Base-by-base conservation (phyloP, 345 rosid genomes). In the Erodium maritimum region DNA sequence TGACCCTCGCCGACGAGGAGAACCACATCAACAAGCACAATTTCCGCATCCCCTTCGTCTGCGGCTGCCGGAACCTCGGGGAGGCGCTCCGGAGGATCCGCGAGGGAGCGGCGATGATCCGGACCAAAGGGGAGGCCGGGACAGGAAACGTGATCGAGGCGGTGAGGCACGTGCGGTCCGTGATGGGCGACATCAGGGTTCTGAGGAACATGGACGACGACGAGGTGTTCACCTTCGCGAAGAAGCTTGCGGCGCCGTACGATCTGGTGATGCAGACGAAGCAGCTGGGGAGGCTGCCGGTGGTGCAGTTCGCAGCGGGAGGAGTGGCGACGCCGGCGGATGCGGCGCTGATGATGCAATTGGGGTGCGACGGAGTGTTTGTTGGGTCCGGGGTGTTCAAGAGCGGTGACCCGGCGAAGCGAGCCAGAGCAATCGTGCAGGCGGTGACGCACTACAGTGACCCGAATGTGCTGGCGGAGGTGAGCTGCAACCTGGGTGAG, bases 91-190 rank as follows among this genome's bases (percentile, higher is more conserved):
- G 93, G 21, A 56, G 93, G 64, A 77, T 85, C 57, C 84, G 88
- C 4, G 96, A 88, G 61, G 90, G 93, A 5, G 88, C 96, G 0
- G 90, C 90, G 1, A 88, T 88, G 96, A 88, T 88, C 23, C 67
- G 96, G 17, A 88, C 96, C 17, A 85, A 88, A 60, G 96, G 94
- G 0, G 94, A 88, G 63, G 96, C 93, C 0, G 96, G 96, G 3
- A 85, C 88, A 0, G 96, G 96, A 5, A 88, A 88, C 63, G 62
- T 88, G 0, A 67, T 88, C 8, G 90, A 88, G 65, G 93, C 96
- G 17, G 94, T 88, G 11, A 78, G 90, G 71, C 93, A 88, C 54
- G 85, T 88, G 58, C 71, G 96, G 67, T 78, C 83, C 21, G 94
- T 88, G 67, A 81, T 81, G 83, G 91, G 90, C 0, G 85, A 79